phyloP scores from a whole-genome alignment of 169 alveolate genomes.

The Plasmodium malariae region DNA sequence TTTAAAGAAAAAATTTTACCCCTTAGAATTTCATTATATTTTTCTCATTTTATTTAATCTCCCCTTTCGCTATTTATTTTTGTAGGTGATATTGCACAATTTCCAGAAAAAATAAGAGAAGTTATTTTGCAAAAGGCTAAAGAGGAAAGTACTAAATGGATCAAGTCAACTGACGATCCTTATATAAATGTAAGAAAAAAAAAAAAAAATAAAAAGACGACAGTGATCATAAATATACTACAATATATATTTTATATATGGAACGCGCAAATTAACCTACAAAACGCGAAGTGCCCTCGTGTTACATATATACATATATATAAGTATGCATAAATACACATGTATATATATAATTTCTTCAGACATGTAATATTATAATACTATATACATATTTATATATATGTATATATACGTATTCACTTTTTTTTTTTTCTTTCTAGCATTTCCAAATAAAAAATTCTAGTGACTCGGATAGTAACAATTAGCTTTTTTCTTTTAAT shows the following conservation, averaged over 20 bases:
- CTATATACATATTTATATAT: not conserved
- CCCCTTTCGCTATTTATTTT: not conserved
- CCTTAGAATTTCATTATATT: not conserved
- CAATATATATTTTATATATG: not conserved
- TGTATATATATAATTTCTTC: not conserved
- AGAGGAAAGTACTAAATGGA: conserved; percentile 56
- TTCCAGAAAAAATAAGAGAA: conserved; percentile 61
- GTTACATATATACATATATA: too few species aligned
- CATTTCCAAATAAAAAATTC: conserved; percentile 60
- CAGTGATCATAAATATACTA: not conserved
- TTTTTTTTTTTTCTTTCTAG: conserved; percentile 26
- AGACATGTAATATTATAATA: not conserved
- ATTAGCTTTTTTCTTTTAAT: too few species aligned
- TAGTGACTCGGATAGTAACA: conserved; percentile 54
- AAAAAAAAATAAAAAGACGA: not conserved
- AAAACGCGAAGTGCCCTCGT: too few species aligned
- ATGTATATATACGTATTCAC: conserved; percentile 1
- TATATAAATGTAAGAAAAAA: conserved; percentile 59
- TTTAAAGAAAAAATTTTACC: not conserved
- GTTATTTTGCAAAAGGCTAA: conserved; percentile 51
- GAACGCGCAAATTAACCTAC: too few species aligned
- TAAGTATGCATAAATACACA: not conserved
- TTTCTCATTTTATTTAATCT: not conserved
- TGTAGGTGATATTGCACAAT: conserved; percentile 62
- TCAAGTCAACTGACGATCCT: conserved; percentile 72